Evolutionary conservation across 1,284 basidiomycete genomes (phyloP).

Genomic region (Naganishia liquefaciens): DNA sequence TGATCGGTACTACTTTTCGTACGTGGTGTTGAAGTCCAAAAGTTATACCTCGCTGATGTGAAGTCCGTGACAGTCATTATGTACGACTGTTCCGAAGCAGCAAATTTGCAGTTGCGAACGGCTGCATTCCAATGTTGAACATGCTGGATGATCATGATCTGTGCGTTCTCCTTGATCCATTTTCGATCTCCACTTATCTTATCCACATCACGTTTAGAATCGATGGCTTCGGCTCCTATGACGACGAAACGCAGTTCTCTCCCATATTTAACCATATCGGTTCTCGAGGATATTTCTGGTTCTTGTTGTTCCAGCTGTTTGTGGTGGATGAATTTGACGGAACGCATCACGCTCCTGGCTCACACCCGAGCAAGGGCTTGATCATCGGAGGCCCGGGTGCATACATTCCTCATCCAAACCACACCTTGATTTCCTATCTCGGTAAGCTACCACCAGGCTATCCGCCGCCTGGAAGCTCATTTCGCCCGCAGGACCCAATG

Average conservation of each 20-base stretch:
- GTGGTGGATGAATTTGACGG: conserved; percentile 76
- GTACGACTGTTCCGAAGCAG: conserved; percentile 81
- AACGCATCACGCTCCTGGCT: conserved; percentile 60
- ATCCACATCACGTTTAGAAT: background rate
- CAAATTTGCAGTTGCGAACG: conserved; percentile 88
- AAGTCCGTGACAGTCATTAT: conserved; percentile 63
- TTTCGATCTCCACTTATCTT: background rate
- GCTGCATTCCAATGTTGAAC: conserved; percentile 72
- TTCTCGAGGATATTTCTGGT: conserved; percentile 83
- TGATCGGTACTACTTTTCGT: conserved; percentile 65
- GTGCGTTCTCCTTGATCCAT: conserved; percentile 61
- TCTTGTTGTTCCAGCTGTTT: conserved; percentile 88
- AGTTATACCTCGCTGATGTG: conserved; percentile 56
- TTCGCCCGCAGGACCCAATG: conserved; percentile 61
- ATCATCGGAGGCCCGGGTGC: conserved; percentile 74
- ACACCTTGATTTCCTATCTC: conserved; percentile 67
- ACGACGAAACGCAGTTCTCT: conserved; percentile 73
- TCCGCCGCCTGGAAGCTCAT: no score
- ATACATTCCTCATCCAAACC: conserved; percentile 74
- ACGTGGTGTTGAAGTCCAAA: conserved; percentile 19
- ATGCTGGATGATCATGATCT: conserved; percentile 65
- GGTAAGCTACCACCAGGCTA: conserved; percentile 43
- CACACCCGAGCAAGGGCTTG: conserved; percentile 68
- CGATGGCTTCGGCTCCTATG: conserved; percentile 81
- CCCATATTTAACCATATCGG: conserved; percentile 72